Base-by-base conservation (phyloP, 352 stramenopile genomes). In the Pythium pyrilobum region DNA sequence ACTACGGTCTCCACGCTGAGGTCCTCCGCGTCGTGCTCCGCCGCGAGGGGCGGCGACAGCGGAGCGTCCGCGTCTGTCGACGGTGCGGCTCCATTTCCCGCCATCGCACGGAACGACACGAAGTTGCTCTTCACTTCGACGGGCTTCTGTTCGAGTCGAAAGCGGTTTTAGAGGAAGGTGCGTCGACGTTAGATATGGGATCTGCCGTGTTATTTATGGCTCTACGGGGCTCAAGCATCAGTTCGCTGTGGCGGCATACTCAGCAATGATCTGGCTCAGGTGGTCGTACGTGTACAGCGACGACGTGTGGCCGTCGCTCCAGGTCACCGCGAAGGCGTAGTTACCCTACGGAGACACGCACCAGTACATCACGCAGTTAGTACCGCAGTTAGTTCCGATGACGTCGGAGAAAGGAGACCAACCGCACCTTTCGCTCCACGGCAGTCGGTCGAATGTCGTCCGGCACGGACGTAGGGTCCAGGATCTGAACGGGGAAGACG, bases 281-380 rank as follows among this genome's bases (percentile, higher is more conserved):
- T 85, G 78, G 52, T 96, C 80, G 71, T 98, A 99, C 12, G 96
- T 97, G 76, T 98, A 99, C 23, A 99, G 75, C 12, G 82, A 92
- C 18, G 94, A 98, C 44, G 77, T 87, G 77, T 99, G 97, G 11
- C 96, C 97, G 67, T 99, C 96, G 45, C 85, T 98, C 97, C 97
- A 99, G 47, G 95, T 88, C 24, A 99, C 90, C 7, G 88, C 91
- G 23, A 98, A 89, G 13, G 96, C 96, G 85, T 99, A 99, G 65
- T 99, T 99, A 49, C 97, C 97, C 66, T 25, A 64, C 45, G 13
- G 27, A 16, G 2, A 45, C 10, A 6, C 40, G 92, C 11, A 52
- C 25, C 40, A 32, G 29, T 13, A 48, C 27, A 18, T 24, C 6
- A 37, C n/a, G n/a, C n/a, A n/a, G n/a, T n/a, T n/a, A n/a, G n/a